A percentile compares a stretch with the other conserved stretches of the same genome.
phyloP scores from a whole-genome alignment of 2,329 filamentous ascomycete species.

The Penicillium sp. region DNA sequence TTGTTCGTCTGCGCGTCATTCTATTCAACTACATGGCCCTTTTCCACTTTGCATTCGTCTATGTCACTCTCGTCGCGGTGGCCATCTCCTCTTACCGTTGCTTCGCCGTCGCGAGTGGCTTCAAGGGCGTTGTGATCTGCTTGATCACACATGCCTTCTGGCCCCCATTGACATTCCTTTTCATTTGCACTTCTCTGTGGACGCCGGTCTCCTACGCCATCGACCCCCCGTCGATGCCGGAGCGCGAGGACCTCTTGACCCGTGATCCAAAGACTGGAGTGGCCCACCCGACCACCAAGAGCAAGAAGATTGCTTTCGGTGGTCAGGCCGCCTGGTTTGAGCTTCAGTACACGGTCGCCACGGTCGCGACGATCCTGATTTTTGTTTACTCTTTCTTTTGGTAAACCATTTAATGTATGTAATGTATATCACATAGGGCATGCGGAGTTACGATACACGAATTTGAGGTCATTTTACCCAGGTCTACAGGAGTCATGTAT shows the following conservation, averaged over 20 bases:
- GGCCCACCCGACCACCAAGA: slow-evolving; percentile 46
- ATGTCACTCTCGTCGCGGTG: slow-evolving; percentile 54
- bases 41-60: slow-evolving; percentile 58
- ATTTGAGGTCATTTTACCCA: slow-evolving; percentile 1
- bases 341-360: slow-evolving; percentile 55
- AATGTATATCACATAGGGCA: slow-evolving; percentile 14
- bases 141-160: slow-evolving; percentile 63
- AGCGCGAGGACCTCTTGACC: slow-evolving; percentile 57
- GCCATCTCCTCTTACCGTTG: slow-evolving; percentile 54
- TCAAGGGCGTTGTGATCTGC: slow-evolving; percentile 49
- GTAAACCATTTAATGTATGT: slow-evolving; percentile 6
- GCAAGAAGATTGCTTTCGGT: slow-evolving; percentile 58
- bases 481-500: neutral
- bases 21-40: slow-evolving; percentile 57
- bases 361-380: slow-evolving; percentile 51
- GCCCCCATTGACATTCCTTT: slow-evolving; percentile 61
- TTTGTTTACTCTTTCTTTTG: slow-evolving; percentile 48
- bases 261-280: slow-evolving; percentile 55
- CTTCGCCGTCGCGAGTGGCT: slow-evolving; percentile 42
- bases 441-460: slow-evolving; percentile 7
- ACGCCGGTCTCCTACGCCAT: slow-evolving; percentile 63
- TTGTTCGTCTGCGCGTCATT: slow-evolving; percentile 55
- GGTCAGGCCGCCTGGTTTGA: slow-evolving; percentile 59
- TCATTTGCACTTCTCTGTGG: slow-evolving; percentile 57
- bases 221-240: slow-evolving; percentile 59